Evolutionary conservation across 495 filamentous ascomycete genomes (phyloP), one percentile per base, ranked within the genome.

Genomic region (Talaromyces proteolyticus): DNA sequence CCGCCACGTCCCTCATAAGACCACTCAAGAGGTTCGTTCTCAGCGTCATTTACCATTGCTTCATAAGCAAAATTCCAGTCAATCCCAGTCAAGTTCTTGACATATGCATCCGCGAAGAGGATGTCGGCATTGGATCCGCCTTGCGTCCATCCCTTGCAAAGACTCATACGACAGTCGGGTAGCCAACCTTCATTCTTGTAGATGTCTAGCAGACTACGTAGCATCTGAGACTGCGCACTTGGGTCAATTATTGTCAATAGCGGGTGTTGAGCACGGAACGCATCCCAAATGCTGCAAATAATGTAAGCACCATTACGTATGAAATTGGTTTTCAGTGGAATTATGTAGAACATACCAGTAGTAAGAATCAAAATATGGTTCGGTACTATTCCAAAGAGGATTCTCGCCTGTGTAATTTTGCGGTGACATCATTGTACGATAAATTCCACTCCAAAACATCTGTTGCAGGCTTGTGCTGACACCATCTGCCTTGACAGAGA

Each of bases 371-470:
- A 77, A 86, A 52, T 86, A 85, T 12, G 82, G 82, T 64, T 85
- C 82, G 19, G 56, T 63, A 38, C 72, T 79, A 6, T 71, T 52
- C 77, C 81, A 86, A 2, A 78, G 49, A 12, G 81, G 82, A 52
- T 85, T 86, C 61, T 86, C 82, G 3, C 81, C 80, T 0, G 82
- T 85, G 49, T 85, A 84, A 49, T 85, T 79, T 52, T 85, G 81
- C 7, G 81, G 81, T 29, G 75, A 79, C n/a, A 84, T 68, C 77
- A 83, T 77, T 4, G 79, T 81, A 16, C 81, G 63, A 53, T 85
- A 85, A 17, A 84, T 72, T 2, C 78, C 81, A 44, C 73, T 79
- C 63, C 78, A 84, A 57, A 84, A 82, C 48, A 71, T 79, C 39
- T 54, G 76, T 48, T 78, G 53, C 16, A 70, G 59, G 6, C 65